Evolutionary conservation across 1,284 basidiomycete genomes (phyloP), one percentile per base, ranked within the genome.

Genomic region (Naganishia liquefaciens): DNA sequence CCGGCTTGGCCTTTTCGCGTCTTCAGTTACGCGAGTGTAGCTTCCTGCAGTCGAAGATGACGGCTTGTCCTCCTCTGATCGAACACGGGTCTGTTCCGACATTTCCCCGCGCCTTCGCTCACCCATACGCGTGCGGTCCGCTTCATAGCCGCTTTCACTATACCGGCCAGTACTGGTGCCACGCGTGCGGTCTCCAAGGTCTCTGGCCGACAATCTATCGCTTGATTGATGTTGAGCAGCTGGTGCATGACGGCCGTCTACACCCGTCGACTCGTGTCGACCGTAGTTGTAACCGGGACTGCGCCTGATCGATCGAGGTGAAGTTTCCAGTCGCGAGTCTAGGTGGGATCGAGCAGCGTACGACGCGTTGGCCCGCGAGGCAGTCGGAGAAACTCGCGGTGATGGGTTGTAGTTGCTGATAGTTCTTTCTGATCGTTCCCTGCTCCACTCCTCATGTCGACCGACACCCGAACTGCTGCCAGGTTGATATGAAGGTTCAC

Each of bases 381-480:
- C 39, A 15, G 57, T 47, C 6, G 57, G 57, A 10, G 57, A 60
- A 19, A 60, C 19, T 0, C 44, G 10, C 4, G 54, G 54, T n/a
- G 67, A 67, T 17, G 44, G 33, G 17, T 49, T 30, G 33, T 50
- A 49, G 28, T 40, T 50, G 30, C 43, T 44, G 33, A 44, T 23
- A 47, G 28, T 11, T 15, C 47, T 54, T 25, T 53, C 46, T 19
- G 39, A 19, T 13, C 50, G 33, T 25, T 51, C 50, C 43, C 57
- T 21, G 23, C 51, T 28, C 64, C 64, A 54, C 21, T 52, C 42
- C 6, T 46, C 50, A 27, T 44, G 51, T 37, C 55, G 43, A 62
- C 49, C 65, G 61, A 10, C 68, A 63, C 47, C 64, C 54, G 30
- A 55, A 33, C 52, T 68, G 51, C 44, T 66, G 13, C 57, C 54